phyloP scores from a whole-genome alignment of 306 rosid species.

The Medicago arabica region DNA sequence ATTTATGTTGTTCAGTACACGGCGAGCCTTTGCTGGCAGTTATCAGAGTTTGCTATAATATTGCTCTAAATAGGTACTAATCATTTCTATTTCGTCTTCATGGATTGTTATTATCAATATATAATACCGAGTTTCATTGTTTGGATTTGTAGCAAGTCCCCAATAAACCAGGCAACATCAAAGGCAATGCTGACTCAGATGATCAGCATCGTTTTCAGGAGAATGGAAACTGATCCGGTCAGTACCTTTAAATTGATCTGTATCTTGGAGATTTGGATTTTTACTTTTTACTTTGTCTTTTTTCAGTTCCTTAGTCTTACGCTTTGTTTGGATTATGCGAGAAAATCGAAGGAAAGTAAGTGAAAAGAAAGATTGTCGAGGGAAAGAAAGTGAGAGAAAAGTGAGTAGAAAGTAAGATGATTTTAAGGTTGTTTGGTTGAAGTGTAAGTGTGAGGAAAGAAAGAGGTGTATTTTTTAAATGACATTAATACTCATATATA shows the following conservation, averaged over 20 bases:
- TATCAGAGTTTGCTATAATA: constrained; percentile 96
- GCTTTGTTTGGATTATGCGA: too few relatives aligned
- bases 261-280: constrained; percentile 31
- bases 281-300: constrained; percentile 41
- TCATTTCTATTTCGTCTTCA: constrained; percentile 36
- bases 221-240: constrained; percentile 96
- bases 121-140: constrained; percentile 45
- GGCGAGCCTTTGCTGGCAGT: constrained; percentile 95
- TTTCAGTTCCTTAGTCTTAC: constrained; percentile 33
- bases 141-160: constrained; percentile 86
- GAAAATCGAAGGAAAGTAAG: too few relatives aligned
- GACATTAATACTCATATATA: too few relatives aligned
- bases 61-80: constrained; percentile 93
- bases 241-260: constrained; percentile 40
- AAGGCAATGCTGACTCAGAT: constrained; percentile 99
- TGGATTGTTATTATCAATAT: constrained; percentile 41
- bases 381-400: too few relatives aligned
- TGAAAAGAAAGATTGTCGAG: too few relatives aligned
- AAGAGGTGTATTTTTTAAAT: too few relatives aligned
- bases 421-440: too few relatives aligned
- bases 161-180: constrained; percentile 97
- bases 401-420: too few relatives aligned
- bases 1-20: constrained; percentile 69
- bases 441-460: too few relatives aligned
- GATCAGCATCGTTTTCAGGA: constrained; percentile 87